Conservation (phyloP, 768 basidiomycete species). For the Tephrocybe sp. region DNA sequence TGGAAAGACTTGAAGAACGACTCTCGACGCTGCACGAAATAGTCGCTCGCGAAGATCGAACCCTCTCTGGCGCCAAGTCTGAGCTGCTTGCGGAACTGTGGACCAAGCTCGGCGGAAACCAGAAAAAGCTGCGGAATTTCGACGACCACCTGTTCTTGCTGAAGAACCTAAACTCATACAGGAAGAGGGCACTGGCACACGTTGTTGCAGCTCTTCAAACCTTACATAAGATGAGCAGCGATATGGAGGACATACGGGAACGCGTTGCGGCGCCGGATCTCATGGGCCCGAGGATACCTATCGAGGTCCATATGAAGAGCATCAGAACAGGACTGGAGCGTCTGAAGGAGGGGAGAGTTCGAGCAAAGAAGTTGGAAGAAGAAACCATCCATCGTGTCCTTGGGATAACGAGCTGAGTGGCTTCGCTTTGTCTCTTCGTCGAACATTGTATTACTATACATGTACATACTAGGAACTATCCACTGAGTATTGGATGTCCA, state of each 20-base stretch:
- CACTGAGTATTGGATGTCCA: not conserved
- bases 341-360: slow-evolving; percentile 54
- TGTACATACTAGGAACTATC: slow-evolving; percentile 9
- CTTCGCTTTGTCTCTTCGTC: not conserved
- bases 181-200: slow-evolving; percentile 59
- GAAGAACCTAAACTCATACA: slow-evolving; percentile 50
- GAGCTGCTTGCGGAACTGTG: slow-evolving; percentile 66
- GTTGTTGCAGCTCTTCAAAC: slow-evolving; percentile 65
- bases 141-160: slow-evolving; percentile 52
- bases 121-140: slow-evolving; percentile 42
- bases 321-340: slow-evolving; percentile 62
- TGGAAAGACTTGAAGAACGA: slow-evolving; percentile 61
- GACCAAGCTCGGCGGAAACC: slow-evolving; percentile 68
- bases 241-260: slow-evolving; percentile 76
- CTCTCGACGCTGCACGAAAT: slow-evolving; percentile 56
- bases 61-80: slow-evolving; percentile 40
- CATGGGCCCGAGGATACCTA: slow-evolving; percentile 54
- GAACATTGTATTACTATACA: slow-evolving; percentile 2
- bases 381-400: slow-evolving; percentile 32
- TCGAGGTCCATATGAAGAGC: slow-evolving; percentile 75
- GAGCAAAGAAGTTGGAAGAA: slow-evolving; percentile 47
- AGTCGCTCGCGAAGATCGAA: slow-evolving; percentile 53
- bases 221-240: slow-evolving; percentile 61
- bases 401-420: slow-evolving; percentile 8
- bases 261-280: slow-evolving; percentile 68